phyloP scores from a whole-genome alignment of 1,284 basidiomycete species.

The Sphagnurus paluster region DNA sequence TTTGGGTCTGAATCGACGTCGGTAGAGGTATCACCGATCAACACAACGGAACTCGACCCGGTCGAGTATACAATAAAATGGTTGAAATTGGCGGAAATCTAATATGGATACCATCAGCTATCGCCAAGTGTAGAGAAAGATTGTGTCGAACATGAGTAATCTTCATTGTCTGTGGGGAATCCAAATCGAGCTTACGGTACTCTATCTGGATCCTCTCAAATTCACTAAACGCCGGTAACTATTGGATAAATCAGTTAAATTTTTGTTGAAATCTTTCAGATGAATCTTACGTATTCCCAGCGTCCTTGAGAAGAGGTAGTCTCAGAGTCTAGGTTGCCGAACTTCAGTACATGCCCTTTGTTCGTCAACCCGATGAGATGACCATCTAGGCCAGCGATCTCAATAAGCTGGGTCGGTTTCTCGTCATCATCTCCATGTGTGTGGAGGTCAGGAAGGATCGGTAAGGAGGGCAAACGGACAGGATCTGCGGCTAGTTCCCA shows the following conservation, averaged over 20 bases:
- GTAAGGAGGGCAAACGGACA: constrained; percentile 54
- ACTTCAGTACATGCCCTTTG: constrained; percentile 72
- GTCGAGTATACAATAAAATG: constrained; percentile 84
- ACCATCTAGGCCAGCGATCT: constrained; percentile 73
- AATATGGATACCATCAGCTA: constrained; percentile 7
- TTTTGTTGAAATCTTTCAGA: background rate
- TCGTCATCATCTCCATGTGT: constrained; percentile 31
- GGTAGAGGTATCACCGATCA: constrained; percentile 56
- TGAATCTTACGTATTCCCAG: constrained; percentile 78
- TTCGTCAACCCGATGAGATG: constrained; percentile 77
- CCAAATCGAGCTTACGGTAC: constrained; percentile 36
- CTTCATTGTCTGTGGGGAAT: constrained; percentile 46
- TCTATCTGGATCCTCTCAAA: constrained; percentile 44
- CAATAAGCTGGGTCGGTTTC: constrained; percentile 55
- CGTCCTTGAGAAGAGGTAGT: constrained; percentile 34
- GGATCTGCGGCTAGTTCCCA: constrained; percentile 61
- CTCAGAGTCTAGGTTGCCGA: constrained; percentile 45
- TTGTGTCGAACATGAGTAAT: constrained; percentile 66
- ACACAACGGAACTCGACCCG: constrained; percentile 61
- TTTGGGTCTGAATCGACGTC: constrained; percentile 46
- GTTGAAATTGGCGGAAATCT: constrained; percentile 85
- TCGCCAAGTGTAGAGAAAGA: constrained; percentile 4
- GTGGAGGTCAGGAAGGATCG: constrained; percentile 45
- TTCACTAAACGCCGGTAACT: constrained; percentile 73
- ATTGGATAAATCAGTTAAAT: constrained; percentile 24